Evolutionary conservation across 805 yeast species (phyloP).

Genomic region (Spathaspora hagerdaliae): DNA sequence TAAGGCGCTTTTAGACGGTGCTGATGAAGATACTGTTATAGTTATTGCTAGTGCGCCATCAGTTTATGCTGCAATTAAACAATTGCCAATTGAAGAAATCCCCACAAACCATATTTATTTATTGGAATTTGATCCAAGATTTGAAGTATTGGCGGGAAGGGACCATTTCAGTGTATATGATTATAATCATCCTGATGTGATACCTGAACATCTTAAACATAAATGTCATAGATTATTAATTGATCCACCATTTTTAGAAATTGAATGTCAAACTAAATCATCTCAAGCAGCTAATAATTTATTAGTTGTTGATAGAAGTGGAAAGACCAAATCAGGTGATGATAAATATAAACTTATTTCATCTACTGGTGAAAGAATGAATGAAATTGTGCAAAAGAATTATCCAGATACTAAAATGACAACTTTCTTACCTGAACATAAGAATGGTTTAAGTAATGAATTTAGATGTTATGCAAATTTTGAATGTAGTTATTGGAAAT

Average conservation of each 20-base stretch:
- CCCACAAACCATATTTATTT: slow-evolving; percentile 72
- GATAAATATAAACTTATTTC: slow-evolving; percentile 52
- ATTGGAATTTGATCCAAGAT: slow-evolving; percentile 76
- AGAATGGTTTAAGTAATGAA: slow-evolving; percentile 82
- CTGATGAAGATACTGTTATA: slow-evolving; percentile 65
- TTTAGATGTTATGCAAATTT: slow-evolving; percentile 80
- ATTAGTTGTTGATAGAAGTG: slow-evolving; percentile 37
- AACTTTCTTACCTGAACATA: slow-evolving; percentile 72
- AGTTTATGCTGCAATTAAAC: slow-evolving; percentile 75
- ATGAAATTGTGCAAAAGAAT: slow-evolving; percentile 49
- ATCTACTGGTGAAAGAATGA: slow-evolving; percentile 90
- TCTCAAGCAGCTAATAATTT: slow-evolving; percentile 53
- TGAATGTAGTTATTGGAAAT: slow-evolving; percentile 68
- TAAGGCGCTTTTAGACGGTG: slow-evolving; percentile 70
- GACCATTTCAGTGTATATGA: slow-evolving; percentile 71
- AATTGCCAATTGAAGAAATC: slow-evolving; percentile 41
- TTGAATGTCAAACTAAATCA: slow-evolving; percentile 73
- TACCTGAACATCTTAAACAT: slow-evolving; percentile 54
- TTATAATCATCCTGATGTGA: slow-evolving; percentile 61
- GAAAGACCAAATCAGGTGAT: slow-evolving; percentile 37
- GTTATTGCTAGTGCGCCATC: slow-evolving; percentile 88
- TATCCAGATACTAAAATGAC: slow-evolving; percentile 69
- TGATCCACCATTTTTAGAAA: slow-evolving; percentile 86
- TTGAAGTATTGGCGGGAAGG: slow-evolving; percentile 65
- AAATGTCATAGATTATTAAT: slow-evolving; percentile 69